Conservation (phyloP, 2,329 filamentous ascomycete species). For the Didymellaceae sp. region DNA sequence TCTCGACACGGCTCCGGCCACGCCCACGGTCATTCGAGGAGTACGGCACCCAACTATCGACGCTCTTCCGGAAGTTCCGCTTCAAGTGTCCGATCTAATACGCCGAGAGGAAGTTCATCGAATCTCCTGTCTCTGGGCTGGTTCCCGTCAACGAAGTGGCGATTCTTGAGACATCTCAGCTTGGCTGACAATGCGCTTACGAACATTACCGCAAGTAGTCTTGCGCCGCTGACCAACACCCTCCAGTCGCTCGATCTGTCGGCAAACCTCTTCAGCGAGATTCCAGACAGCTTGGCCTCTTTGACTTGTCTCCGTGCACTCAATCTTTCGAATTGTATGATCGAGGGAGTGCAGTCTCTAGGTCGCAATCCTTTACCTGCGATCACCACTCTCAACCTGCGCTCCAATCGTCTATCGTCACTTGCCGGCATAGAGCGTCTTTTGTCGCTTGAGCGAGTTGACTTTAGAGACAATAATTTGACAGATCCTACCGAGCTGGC, state of each 20-base stretch:
- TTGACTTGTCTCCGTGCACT: slow-evolving; percentile 88
- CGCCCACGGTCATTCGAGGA: slow-evolving; percentile 69
- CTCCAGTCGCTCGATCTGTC: slow-evolving; percentile 93
- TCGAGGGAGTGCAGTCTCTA: slow-evolving; percentile 88
- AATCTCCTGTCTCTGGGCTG: slow-evolving; percentile 76
- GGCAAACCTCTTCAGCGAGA: slow-evolving; percentile 89
- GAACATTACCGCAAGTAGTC: slow-evolving; percentile 74
- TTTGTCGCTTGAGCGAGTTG: slow-evolving; percentile 85
- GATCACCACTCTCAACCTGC: slow-evolving; percentile 89
- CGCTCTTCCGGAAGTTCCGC: slow-evolving; percentile 94
- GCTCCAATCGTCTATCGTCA: slow-evolving; percentile 84
- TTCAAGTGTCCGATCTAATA: slow-evolving; percentile 68
- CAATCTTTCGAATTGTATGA: slow-evolving; percentile 97
- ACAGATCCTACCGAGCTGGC: slow-evolving; percentile 92
- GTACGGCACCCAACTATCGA: slow-evolving; percentile 70
- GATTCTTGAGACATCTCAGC: slow-evolving; percentile 89
- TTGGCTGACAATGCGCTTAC: slow-evolving; percentile 91
- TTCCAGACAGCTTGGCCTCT: slow-evolving; percentile 87
- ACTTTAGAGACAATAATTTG: slow-evolving; percentile 87
- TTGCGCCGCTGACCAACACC: slow-evolving; percentile 83
- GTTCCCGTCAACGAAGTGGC: slow-evolving; percentile 88
- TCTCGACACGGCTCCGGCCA: slow-evolving; percentile 73
- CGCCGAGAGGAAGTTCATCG: slow-evolving; percentile 71
- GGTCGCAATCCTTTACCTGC: slow-evolving; percentile 86
- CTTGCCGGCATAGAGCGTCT: slow-evolving; percentile 90